phyloP scores from a whole-genome alignment of 2,329 filamentous ascomycete genomes.

The Diaporthe ilicicola region DNA sequence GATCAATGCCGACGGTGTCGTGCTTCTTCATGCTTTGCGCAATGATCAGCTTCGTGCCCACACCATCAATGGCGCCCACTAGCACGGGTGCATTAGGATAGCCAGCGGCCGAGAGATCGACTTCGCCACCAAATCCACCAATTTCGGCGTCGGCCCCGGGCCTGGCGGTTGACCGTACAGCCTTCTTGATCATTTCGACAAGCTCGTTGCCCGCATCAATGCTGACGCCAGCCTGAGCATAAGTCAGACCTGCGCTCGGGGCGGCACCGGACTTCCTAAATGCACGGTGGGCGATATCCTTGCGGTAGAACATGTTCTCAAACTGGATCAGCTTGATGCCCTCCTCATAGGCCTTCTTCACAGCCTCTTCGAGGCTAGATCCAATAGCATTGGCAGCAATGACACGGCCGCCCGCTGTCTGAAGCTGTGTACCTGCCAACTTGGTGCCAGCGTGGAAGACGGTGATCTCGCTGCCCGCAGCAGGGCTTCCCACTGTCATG shows the following conservation, averaged over 20 bases:
- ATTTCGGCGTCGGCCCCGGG: constrained; percentile 93
- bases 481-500: constrained; percentile 59
- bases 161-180: constrained; percentile 84
- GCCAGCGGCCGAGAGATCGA: constrained; percentile 79
- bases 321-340: constrained; percentile 84
- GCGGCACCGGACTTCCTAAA: constrained; percentile 56
- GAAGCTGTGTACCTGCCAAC: constrained; percentile 68
- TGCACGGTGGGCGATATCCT: constrained; percentile 87
- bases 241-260: constrained; percentile 69
- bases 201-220: constrained; percentile 95
- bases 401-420: constrained; percentile 87
- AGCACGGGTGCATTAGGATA: constrained; percentile 80
- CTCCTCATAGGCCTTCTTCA: constrained; percentile 81
- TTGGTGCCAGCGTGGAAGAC: constrained; percentile 95
- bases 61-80: constrained; percentile 94
- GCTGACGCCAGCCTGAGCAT: constrained; percentile 91
- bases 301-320: constrained; percentile 89
- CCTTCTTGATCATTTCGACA: constrained; percentile 89
- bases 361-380: constrained; percentile 79
- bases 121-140: constrained; percentile 91
- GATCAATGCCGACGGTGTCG: constrained; percentile 93
- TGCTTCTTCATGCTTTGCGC: constrained; percentile 90
- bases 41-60: constrained; percentile 96
- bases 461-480: constrained; percentile 62
- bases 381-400: constrained; percentile 88